Conservation (phyloP, 2,329 filamentous ascomycete genomes). For the Nannizziopsis arthrosporioides region DNA sequence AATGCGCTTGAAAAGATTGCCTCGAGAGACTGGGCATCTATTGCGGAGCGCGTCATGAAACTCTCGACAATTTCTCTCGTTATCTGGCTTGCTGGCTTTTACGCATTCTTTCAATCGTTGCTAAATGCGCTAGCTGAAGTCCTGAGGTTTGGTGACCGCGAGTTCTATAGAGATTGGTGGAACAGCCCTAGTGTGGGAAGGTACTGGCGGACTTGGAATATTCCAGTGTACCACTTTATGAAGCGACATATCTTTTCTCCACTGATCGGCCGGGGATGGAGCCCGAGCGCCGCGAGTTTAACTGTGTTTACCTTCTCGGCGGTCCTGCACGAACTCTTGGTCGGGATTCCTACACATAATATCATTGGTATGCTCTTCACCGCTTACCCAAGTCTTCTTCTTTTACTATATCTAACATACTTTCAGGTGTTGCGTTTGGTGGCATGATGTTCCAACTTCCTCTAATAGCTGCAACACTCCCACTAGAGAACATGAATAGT, state of each 20-base stretch:
- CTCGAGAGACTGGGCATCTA: constrained; percentile 64
- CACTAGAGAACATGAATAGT: constrained; percentile 65
- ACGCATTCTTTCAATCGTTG: constrained; percentile 85
- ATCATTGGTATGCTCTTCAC: constrained; percentile 56
- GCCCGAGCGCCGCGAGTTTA: constrained; percentile 55
- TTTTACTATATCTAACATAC: neutral
- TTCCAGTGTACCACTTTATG: constrained; percentile 95
- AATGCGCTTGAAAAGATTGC: constrained; percentile 86
- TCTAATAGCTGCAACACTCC: constrained; percentile 67
- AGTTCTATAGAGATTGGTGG: constrained; percentile 98
- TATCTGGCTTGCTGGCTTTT: constrained; percentile 96
- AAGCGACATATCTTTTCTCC: constrained; percentile 86
- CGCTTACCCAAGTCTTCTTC: neutral
- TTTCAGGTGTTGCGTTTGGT: constrained; percentile 72
- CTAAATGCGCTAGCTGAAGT: constrained; percentile 87
- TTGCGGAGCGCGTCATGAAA: constrained; percentile 84
- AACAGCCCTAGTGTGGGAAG: constrained; percentile 73
- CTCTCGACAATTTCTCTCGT: constrained; percentile 88
- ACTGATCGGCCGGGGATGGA: constrained; percentile 73
- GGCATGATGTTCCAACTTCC: constrained; percentile 93
- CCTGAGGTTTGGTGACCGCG: constrained; percentile 77
- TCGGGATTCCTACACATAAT: constrained; percentile 90
- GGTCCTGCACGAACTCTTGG: constrained; percentile 78
- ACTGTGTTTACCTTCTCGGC: constrained; percentile 83
- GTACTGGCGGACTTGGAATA: constrained; percentile 97